phyloP scores from a whole-genome alignment of 176 grass and related monocot genomes.

The Carex parvula region DNA sequence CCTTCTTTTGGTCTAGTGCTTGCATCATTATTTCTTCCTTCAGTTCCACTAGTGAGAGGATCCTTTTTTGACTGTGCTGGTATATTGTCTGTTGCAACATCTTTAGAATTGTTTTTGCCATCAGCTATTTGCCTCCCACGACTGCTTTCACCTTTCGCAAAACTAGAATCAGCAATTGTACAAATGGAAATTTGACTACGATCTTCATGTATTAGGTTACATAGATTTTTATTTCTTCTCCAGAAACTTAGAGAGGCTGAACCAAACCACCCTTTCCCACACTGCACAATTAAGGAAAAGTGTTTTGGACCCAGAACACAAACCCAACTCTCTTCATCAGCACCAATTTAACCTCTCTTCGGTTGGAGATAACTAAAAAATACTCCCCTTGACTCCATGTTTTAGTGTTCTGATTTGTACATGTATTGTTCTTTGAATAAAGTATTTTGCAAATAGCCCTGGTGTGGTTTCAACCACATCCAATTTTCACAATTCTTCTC shows the following conservation, averaged over 20 bases:
- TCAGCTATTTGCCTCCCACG: not conserved
- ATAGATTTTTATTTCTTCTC: not conserved
- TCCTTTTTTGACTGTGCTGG: slow-evolving; percentile 34
- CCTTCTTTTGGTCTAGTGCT: slow-evolving; percentile 83
- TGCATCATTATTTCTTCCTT: slow-evolving; percentile 42
- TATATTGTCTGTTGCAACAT: slow-evolving; percentile 28
- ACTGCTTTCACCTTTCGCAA: slow-evolving; percentile 35
- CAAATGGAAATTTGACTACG: slow-evolving; percentile 20
- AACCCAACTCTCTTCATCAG: not conserved
- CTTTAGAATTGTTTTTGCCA: slow-evolving; percentile 28
- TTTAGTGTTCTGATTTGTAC: not conserved
- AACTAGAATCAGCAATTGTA: slow-evolving; percentile 35
- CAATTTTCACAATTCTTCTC: not conserved
- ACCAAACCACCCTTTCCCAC: not conserved
- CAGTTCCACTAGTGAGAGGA: slow-evolving; percentile 24
- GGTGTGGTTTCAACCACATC: not conserved
- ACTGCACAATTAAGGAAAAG: not conserved
- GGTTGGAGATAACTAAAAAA: not conserved
- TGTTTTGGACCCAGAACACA: not conserved
- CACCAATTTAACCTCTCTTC: not conserved
- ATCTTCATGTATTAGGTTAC: not conserved
- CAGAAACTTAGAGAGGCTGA: not conserved
- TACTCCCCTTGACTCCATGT: not conserved
- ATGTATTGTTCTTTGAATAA: no score
- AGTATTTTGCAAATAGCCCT: not conserved